Evolutionary conservation across 164 flowering plant genomes (phyloP), one percentile per base, ranked within the genome.

Genomic region (Magnolia kwangsiensis): DNA sequence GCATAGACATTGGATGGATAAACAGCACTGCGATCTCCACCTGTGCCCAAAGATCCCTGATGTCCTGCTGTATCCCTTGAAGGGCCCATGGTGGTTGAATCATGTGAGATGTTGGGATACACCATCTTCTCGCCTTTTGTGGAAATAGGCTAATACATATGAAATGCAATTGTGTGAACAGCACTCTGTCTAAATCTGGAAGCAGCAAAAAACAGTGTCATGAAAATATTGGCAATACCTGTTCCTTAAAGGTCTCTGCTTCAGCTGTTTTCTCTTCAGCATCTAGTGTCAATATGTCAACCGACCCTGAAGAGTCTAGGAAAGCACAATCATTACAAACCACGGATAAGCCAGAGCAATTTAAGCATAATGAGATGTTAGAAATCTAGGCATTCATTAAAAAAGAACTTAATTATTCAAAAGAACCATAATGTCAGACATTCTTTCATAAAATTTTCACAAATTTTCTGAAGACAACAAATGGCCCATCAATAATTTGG

Each of bases 191-290:
- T 55, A 11, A 55, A 55, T 55, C 16, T 55, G 18, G 61, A 55
- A 55, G 61, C 61, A 55, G 4, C 18, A 11, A 20, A 50, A 69
- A 37, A 37, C 7, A 37, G 45, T 59, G 6, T 31, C 19, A 10
- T 1, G 10, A 20, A 70, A 27, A 78, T 8, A 23, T 4, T 59
- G 72, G 65, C 81, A 69, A 14, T 80, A 93, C 94, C 91, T 88
- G 91, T 61, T 92, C 90, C 78, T 87, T 85, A 83, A 85, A 78
- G 80, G 72, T 84, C 77, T 90, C 89, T 27, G 83, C 73, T 63
- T 81, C 84, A 74, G 82, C 79, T 76, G 87, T 81, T 72, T 84
- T 83, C 71, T 85, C 91, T 72, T 86, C 92, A 79, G 84, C 83
- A 85, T 81, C 86, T 82, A 85, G 69, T 75, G 80, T 78, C 84